Evolutionary conservation across 345 rosid species (phyloP), one percentile per base, ranked within the genome.

Genomic region (Brassica juncea): DNA sequence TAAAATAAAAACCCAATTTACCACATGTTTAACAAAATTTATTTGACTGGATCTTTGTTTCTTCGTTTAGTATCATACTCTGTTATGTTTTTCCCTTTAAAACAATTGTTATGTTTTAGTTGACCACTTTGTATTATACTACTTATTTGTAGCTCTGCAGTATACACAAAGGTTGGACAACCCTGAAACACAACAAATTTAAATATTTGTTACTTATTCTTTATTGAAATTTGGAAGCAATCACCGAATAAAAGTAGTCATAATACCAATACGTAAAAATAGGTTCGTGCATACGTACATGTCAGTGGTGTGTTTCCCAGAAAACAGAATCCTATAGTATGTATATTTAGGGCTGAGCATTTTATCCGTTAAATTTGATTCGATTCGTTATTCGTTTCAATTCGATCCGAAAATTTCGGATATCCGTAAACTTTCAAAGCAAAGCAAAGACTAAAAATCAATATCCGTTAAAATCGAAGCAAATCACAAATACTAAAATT

Each of bases 221-320:
- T 21, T 23, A 63, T 31, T 23, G 47, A 73, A 57, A 62, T 39
- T 8, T 49, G 62, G 12, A 66, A 63, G 16, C 59, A 27, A 58
- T 15, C n/a, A 39, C 23, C 58, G 59, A 54, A 15, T 34, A 23
- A 19, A 23, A 63, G 61, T 32, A 65, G 12, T 64, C 27, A 55
- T 31, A 30, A 66, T 31, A 74, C 3, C 19, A 62, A 30, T 61
- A 61, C 0, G 21, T 16, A 27, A 35, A 74, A 37, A 15, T 55
- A 67, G 39, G 42, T 7, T 65, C 47, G 25, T 55, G 60, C 58
- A 37, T 16, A 25, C 28, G 19, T 34, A 21, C 44, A 6, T 58
- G 34, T 66, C 4, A 57, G 31, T 39, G 62, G 32, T 42, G 16
- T 69, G 54, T n/a, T 68, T 76, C 31, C 61, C 59, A 59, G 5